Percentiles rank a stretch among this genome's conserved stretches.
Conservation (phyloP, 2,329 filamentous ascomycete genomes). For the Trichoderma sp. region DNA sequence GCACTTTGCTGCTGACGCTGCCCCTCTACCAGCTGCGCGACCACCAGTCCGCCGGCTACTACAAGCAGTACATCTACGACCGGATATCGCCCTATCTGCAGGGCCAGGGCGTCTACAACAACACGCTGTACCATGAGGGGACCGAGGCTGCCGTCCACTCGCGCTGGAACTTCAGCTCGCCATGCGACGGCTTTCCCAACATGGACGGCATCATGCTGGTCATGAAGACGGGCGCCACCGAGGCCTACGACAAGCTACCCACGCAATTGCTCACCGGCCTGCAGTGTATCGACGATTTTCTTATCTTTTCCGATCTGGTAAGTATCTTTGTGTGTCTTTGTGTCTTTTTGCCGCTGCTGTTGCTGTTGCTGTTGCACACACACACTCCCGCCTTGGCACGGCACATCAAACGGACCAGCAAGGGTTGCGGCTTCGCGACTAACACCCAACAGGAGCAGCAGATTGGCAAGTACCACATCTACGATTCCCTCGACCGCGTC, state of each 20-base stretch:
- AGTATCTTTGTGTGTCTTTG: background rate
- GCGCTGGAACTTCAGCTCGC: conserved; percentile 39
- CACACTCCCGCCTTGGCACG: conserved; percentile 3
- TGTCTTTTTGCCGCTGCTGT: background rate
- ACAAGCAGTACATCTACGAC: conserved; percentile 34
- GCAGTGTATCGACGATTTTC: conserved; percentile 55
- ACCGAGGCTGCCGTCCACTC: conserved; percentile 37
- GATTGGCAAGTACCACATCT: conserved; percentile 47
- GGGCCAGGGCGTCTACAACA: conserved; percentile 37
- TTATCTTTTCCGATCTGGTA: conserved; percentile 58
- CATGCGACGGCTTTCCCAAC: conserved; percentile 46
- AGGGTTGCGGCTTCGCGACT: background rate
- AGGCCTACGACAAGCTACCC: conserved; percentile 55
- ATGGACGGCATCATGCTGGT: conserved; percentile 51
- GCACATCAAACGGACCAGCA: background rate
- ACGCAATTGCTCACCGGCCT: conserved; percentile 57
- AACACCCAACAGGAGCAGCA: conserved; percentile 45
- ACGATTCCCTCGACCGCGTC: conserved; percentile 45
- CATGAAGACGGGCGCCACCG: conserved; percentile 62
- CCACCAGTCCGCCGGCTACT: conserved; percentile 28
- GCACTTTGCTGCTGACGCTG: conserved; percentile 33
- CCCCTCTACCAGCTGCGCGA: conserved; percentile 36
- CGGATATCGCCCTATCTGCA: conserved; percentile 35
- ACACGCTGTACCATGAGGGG: conserved; percentile 41
- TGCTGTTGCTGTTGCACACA: background rate